These are phyloP conservation scores for Cenchrus fungigraminus DNA, from an alignment of 176 grass and related monocot species.

Conservation along the genomic window DNA sequence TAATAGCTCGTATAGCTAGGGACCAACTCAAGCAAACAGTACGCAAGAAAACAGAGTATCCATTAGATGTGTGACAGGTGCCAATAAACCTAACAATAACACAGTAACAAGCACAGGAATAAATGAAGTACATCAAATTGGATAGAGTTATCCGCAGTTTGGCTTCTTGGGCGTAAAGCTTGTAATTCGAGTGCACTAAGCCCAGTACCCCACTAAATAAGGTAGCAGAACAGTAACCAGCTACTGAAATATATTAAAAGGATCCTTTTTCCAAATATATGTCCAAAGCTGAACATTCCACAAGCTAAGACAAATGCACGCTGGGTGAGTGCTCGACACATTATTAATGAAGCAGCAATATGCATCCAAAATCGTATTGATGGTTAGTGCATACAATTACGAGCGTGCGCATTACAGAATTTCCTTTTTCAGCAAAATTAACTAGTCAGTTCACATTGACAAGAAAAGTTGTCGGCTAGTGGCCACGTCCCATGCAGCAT, in stretches of 20 bases:
- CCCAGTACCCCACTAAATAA: conserved; percentile 1
- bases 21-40: not conserved
- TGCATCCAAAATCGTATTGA: not conserved
- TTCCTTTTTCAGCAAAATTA: conserved; percentile 1
- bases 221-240: not conserved
- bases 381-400: not conserved
- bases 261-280: not conserved
- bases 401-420: not conserved
- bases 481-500: conserved; percentile 5
- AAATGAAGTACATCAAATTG: not conserved
- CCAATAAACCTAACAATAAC: not conserved
- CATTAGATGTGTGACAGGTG: conserved; percentile 6
- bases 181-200: not conserved
- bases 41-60: not conserved
- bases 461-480: not conserved
- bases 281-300: not conserved
- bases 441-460: not conserved
- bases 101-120: not conserved
- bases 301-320: not conserved
- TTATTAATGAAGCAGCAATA: conserved; percentile 8
- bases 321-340: not conserved
- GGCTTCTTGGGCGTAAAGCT: not conserved
- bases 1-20: conserved; percentile 18
- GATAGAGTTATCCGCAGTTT: not conserved
- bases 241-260: not conserved